Base-by-base conservation (phyloP, 495 filamentous ascomycete species). In the Aspergillus indologenus region DNA sequence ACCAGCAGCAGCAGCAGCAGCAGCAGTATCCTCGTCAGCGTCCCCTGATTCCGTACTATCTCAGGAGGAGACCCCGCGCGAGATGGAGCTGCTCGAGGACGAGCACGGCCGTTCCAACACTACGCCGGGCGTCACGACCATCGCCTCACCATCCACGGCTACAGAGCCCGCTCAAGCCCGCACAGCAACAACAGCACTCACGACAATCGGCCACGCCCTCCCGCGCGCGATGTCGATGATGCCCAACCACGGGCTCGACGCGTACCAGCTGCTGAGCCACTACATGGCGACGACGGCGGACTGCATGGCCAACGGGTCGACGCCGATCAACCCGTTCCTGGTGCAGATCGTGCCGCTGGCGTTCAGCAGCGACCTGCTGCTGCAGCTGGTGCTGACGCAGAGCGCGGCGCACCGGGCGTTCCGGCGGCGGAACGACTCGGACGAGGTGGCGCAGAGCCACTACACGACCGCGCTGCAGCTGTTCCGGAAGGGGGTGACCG, bases 351-450 rank as follows among this genome's bases (percentile, higher is more conserved):
- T 75, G 1, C 72, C 72, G 3, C 60, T 75, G 4, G 72, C 72
- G 19, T 75, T 75, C 34, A 71, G 64, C n/a, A 75, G 72, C 40
- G 69, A 75, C 19, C 59, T 75, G 0, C 58, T 75, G 1, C 57
- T 75, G 4, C 72, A 75, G 60, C 66, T 75, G 2, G 72, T 75
- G 20, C 67, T 75, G 31, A 69, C 72, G 1, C 72, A 75, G 53
- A 75, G 72, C 58, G 72, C 72, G 1, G 72, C 72, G 3, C 72
- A 75, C 50, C 69, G 72, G 18, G 72, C 72, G 6, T 75, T 75
- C 56, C 69, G 69, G 22, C 62, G 66, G 8, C 65, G 61, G 2
- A 70, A 73, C 23, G 72, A 75, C 20, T 68, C 69, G 1, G 72
- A 75, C 23, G 68, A 68, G 11, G 57, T 75, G 15, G 72, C 72